These are phyloP conservation scores for Trichosporon sp. DNA, from an alignment of 1,284 basidiomycete species.

Conservation along the genomic window DNA sequence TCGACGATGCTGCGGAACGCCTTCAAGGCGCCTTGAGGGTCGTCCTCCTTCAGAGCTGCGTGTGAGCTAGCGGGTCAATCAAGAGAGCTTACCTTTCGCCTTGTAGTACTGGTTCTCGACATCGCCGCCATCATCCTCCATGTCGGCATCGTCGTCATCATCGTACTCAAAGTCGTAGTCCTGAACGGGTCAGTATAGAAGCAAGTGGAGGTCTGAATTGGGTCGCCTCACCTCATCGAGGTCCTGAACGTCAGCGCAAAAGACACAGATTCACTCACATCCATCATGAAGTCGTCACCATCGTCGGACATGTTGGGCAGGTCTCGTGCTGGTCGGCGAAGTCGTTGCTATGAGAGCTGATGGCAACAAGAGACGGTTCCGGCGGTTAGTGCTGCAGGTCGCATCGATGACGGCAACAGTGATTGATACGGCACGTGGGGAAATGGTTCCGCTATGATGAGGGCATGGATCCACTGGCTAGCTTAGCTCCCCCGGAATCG, in stretches of 20 bases:
- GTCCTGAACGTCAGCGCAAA: slow-evolving; percentile 36
- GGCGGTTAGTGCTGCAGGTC: background rate
- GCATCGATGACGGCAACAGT: background rate
- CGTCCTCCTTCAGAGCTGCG: slow-evolving; percentile 83
- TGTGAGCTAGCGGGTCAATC: background rate
- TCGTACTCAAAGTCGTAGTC: slow-evolving; percentile 98
- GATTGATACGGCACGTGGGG: background rate
- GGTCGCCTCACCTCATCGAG: slow-evolving; percentile 46
- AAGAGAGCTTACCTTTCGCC: slow-evolving; percentile 70
- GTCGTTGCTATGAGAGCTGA: background rate
- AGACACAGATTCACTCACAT: slow-evolving; percentile 29
- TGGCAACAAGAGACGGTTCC: background rate
- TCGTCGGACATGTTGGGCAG: slow-evolving; percentile 45
- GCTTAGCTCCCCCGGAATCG: background rate
- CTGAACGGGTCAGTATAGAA: slow-evolving; percentile 50
- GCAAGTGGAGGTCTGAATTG: background rate
- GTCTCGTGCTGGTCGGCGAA: background rate
- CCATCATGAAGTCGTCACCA: slow-evolving; percentile 51
- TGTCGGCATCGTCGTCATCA: slow-evolving; percentile 69
- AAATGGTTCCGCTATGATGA: slow-evolving; percentile 4
- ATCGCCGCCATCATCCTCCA: slow-evolving; percentile 69
- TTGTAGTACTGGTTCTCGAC: slow-evolving; percentile 99
- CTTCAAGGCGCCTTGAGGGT: slow-evolving; percentile 79
- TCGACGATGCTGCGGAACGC: slow-evolving; percentile 84
- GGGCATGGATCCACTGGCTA: background rate